phyloP scores from a whole-genome alignment of 495 filamentous ascomycete genomes.

The Aspergillus campestris region DNA sequence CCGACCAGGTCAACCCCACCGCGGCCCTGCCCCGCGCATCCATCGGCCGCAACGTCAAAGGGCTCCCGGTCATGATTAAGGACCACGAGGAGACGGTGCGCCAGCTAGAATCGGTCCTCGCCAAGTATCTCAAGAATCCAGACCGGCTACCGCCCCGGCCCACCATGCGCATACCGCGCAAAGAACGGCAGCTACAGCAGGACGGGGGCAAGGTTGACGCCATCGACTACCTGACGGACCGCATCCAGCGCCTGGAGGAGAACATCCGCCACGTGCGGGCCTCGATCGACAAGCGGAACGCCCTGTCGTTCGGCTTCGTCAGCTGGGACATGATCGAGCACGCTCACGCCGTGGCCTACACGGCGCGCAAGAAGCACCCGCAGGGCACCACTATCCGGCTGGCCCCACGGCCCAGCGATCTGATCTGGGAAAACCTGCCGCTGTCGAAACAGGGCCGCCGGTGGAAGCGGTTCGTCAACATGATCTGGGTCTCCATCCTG shows the following conservation, averaged over 20 bases:
- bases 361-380: constrained; percentile 68
- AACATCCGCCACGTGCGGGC: constrained; percentile 76
- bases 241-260: constrained; percentile 73
- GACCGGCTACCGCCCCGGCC: constrained; percentile 76
- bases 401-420: constrained; percentile 79
- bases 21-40: constrained; percentile 68
- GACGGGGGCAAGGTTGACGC: constrained; percentile 63
- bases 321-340: constrained; percentile 82
- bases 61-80: constrained; percentile 73
- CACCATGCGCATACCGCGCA: constrained; percentile 66
- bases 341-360: constrained; percentile 81
- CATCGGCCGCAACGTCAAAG: constrained; percentile 86
- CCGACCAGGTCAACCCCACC: constrained; percentile 64
- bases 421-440: constrained; percentile 92
- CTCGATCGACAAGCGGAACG: constrained; percentile 74
- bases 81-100: constrained; percentile 76
- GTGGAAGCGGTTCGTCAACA: constrained; percentile 68
- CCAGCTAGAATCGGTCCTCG: constrained; percentile 70
- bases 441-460: constrained; percentile 55
- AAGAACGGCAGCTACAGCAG: constrained; percentile 39
- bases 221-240: constrained; percentile 83
- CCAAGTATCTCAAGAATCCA: constrained; percentile 85
- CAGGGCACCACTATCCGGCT: constrained; percentile 69
- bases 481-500: constrained; percentile 71
- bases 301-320: constrained; percentile 88